These are phyloP conservation scores for Hypoxylon fragiforme DNA, from an alignment of 495 filamentous ascomycete genomes.

Conservation along the genomic window DNA sequence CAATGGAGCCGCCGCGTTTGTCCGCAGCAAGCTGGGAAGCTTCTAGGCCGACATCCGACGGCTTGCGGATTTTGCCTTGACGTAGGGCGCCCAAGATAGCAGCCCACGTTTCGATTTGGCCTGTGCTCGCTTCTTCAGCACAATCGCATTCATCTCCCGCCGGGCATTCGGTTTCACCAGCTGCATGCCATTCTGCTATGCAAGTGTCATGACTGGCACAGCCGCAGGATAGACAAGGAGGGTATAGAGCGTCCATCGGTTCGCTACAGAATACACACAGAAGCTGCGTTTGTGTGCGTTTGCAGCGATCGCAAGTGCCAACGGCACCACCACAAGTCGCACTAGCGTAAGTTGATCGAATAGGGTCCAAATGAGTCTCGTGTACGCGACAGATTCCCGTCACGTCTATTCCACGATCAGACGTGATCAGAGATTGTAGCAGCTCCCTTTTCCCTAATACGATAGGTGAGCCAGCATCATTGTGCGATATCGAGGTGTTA, in stretches of 20 bases:
- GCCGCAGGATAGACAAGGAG: slow-evolving; percentile 63
- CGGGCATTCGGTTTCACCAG: slow-evolving; percentile 50
- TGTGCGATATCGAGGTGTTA: slow-evolving; percentile 22
- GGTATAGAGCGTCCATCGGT: slow-evolving; percentile 58
- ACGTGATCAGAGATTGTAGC: slow-evolving; percentile 42
- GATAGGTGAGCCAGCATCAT: slow-evolving; percentile 45
- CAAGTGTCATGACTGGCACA: slow-evolving; percentile 60
- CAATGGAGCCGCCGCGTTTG: slow-evolving; percentile 29
- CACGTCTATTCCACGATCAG: slow-evolving; percentile 58
- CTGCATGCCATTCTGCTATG: slow-evolving; percentile 55
- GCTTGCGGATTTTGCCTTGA: slow-evolving; percentile 29
- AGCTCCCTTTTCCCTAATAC: slow-evolving; percentile 52
- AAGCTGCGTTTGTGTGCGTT: slow-evolving; percentile 56
- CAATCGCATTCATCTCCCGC: slow-evolving; percentile 55
- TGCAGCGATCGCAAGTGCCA: slow-evolving; percentile 58
- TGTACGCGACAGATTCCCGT: slow-evolving; percentile 62
- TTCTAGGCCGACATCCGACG: slow-evolving; percentile 17
- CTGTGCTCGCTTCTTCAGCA: slow-evolving; percentile 44
- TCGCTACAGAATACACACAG: slow-evolving; percentile 63
- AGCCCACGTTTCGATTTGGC: slow-evolving; percentile 48
- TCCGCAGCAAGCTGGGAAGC: slow-evolving; percentile 2
- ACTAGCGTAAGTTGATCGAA: slow-evolving; percentile 45
- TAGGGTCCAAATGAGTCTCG: slow-evolving; percentile 56
- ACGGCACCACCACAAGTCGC: slow-evolving; percentile 52
- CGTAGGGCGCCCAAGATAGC: slow-evolving; percentile 41